A percentile compares a stretch with the other conserved stretches of the same genome.
These are phyloP conservation scores for Candida pseudoglaebosa DNA, from an alignment of 805 yeast genomes.

Conservation along the genomic window DNA sequence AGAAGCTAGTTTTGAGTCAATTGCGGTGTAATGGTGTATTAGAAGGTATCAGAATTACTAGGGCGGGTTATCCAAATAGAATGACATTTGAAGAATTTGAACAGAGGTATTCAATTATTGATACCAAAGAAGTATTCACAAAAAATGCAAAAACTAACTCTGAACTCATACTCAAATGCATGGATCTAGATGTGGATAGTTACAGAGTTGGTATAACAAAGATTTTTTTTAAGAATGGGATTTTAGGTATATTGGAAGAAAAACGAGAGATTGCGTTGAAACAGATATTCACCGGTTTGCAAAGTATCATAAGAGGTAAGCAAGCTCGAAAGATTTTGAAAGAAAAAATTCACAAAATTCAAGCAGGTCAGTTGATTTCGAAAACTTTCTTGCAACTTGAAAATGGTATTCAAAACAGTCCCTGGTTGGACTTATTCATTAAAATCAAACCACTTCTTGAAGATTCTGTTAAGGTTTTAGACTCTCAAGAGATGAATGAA, in stretches of 20 bases:
- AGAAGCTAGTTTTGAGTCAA: constrained; percentile 76
- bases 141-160: constrained; percentile 61
- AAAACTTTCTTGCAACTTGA: constrained; percentile 54
- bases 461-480: constrained; percentile 57
- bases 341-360: constrained; percentile 51
- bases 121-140: constrained; percentile 42
- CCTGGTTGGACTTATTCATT: constrained; percentile 76
- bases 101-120: constrained; percentile 68
- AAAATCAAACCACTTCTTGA: constrained; percentile 72
- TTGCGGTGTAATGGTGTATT: constrained; percentile 94
- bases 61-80: constrained; percentile 96
- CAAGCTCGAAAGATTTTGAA: constrained; percentile 47
- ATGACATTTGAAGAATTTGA: constrained; percentile 79
- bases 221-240: constrained; percentile 73
- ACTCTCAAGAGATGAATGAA: constrained; percentile 53
- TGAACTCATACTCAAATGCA: constrained; percentile 59
- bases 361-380: constrained; percentile 68
- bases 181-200: constrained; percentile 54
- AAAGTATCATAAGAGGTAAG: constrained; percentile 64
- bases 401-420: constrained; percentile 43
- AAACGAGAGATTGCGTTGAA: constrained; percentile 64
- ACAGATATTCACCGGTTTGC: constrained; percentile 54
- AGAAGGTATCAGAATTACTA: constrained; percentile 95
- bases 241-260: constrained; percentile 73
- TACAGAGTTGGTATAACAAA: constrained; percentile 71